Evolutionary conservation across 148 eudicot genomes (phyloP), one percentile per base, ranked within the genome.

Genomic region (Vaccinium corymbosum): DNA sequence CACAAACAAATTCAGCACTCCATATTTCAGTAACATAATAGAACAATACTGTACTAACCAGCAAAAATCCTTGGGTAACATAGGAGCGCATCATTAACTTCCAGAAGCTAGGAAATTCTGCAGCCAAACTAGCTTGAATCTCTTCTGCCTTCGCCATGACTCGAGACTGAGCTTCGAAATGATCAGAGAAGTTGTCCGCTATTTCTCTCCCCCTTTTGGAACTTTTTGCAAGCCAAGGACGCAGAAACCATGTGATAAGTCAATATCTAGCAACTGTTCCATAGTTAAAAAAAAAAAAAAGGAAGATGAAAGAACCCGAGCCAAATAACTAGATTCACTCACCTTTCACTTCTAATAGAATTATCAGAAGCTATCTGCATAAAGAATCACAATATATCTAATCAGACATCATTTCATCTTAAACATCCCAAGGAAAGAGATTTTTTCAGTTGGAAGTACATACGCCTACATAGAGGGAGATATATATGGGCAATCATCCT

Each of bases 321-420:
- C 25, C 51, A 38, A 25, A 62, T 55, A 32, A 17, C 3, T 57
- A 80, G 59, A 35, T 80, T 56, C 27, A 57, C 82, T 80, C 70
- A 80, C 82, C 70, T 2, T 57, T 38, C n/a, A 56, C 68, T 80
- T 48, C 46, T 59, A 16, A 14, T 57, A 7, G 29, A 17, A 80
- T 57, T 57, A 11, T 35, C 27, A 56, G 82, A 38, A 80, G 57
- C 82, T 35, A 20, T 11, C 82, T 80, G 82, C 82, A 57, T 8
- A 29, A 35, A 20, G 15, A 80, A 80, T 16, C 51, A 56, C 51
- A 79, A 15, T 1, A 32, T 56, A 14, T 52, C 19, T 16, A 7
- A 51, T 50, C 56, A 77, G 42, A 46, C 25, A 48, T 49, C 25
- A 49, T 53, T 53, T 22, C 29, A 25, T 52, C 10, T 12, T 11